A percentile compares a stretch with the other conserved stretches of the same genome.
Evolutionary conservation across 352 stramenopile genomes (phyloP).

Genomic region (Phytopythium montanum): DNA sequence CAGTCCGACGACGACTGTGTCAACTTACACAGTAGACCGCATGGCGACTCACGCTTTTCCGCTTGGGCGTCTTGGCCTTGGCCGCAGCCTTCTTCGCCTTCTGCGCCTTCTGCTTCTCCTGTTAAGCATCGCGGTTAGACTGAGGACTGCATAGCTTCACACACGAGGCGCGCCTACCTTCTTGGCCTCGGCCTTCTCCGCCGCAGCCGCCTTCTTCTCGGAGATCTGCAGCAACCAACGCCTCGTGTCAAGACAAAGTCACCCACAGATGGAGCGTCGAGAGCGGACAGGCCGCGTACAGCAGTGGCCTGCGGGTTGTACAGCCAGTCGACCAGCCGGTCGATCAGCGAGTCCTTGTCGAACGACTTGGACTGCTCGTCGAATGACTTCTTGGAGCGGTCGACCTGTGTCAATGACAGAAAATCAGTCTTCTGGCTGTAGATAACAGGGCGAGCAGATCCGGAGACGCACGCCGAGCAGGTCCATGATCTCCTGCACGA

Average conservation of each 20-base stretch:
- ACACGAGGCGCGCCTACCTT: conserved; percentile 7
- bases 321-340: conserved; percentile 75
- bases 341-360: conserved; percentile 63
- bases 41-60: conserved; percentile 23
- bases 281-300: conserved; percentile 13
- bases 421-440: background rate
- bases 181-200: conserved; percentile 29
- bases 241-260: background rate
- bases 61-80: conserved; percentile 30
- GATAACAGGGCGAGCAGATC: background rate
- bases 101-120: conserved; percentile 11
- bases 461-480: conserved; percentile 43
- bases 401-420: conserved; percentile 34
- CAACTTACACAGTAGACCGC: background rate
- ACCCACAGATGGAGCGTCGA: background rate
- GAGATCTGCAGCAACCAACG: conserved; percentile 13
- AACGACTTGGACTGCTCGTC: conserved; percentile 48
- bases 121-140: background rate
- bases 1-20: background rate
- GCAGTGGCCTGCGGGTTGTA: conserved; percentile 55
- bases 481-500: conserved; percentile 77
- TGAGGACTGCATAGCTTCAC: background rate
- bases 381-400: conserved; percentile 85
- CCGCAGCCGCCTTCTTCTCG: conserved; percentile 26
- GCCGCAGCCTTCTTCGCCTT: conserved; percentile 29